A percentile compares a stretch with the other conserved stretches of the same genome.
These are phyloP conservation scores for Calonectria hongkongensis DNA, from an alignment of 2,329 filamentous ascomycete genomes.

Conservation along the genomic window DNA sequence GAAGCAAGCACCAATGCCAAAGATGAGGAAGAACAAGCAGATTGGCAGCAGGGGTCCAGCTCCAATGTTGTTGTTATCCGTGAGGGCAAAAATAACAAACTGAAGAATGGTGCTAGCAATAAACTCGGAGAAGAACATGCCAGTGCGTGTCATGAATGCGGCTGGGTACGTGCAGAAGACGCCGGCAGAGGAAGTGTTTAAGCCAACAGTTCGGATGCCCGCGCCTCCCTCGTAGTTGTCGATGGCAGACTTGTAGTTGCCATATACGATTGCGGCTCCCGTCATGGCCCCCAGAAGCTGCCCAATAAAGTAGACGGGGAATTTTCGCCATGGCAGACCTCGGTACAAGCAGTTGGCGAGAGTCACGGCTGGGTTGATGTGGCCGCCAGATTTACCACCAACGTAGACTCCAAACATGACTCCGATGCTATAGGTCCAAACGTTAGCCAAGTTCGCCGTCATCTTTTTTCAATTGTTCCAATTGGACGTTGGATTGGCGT, in stretches of 20 bases:
- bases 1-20: conserved; percentile 83
- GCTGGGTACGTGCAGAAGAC: conserved; percentile 86
- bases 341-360: conserved; percentile 81
- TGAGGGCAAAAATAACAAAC: conserved; percentile 83
- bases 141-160: conserved; percentile 78
- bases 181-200: conserved; percentile 79
- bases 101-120: conserved; percentile 80
- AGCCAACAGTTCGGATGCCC: conserved; percentile 76
- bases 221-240: conserved; percentile 77
- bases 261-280: conserved; percentile 76
- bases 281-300: conserved; percentile 81
- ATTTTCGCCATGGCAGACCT: conserved; percentile 80
- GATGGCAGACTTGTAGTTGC: conserved; percentile 79
- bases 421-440: conserved; percentile 68
- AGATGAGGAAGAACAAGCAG: conserved; percentile 82
- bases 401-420: conserved; percentile 83
- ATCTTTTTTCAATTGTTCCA: not conserved
- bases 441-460: not conserved
- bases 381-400: conserved; percentile 78
- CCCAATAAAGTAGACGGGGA: conserved; percentile 80
- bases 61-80: conserved; percentile 74
- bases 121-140: conserved; percentile 84
- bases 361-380: conserved; percentile 83
- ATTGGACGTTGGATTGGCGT: conserved; percentile 12
- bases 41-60: conserved; percentile 75